A percentile compares a stretch with the other conserved stretches of the same genome.
phyloP scores from a whole-genome alignment of 441 rosid genomes.

The Theobroma grandiflorum region DNA sequence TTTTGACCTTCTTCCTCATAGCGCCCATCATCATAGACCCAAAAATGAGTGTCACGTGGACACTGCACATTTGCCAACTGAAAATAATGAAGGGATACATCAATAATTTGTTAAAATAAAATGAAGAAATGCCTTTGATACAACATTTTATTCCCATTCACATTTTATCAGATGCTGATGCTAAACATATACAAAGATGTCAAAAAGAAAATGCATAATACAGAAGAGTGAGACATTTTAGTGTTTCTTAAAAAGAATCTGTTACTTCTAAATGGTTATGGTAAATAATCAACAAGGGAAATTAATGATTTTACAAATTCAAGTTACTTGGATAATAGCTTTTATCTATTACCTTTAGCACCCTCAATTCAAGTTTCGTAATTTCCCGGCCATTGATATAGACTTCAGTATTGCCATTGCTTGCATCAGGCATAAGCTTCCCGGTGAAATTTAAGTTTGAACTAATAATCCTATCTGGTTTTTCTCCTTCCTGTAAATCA shows the following conservation, averaged over 20 bases:
- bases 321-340: too few species aligned
- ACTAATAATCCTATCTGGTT: constrained; percentile 81
- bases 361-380: constrained; percentile 85
- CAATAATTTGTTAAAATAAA: constrained; percentile 5
- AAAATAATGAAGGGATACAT: constrained; percentile 27
- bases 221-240: background rate
- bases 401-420: constrained; percentile 92
- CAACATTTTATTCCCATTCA: background rate
- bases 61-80: constrained; percentile 98
- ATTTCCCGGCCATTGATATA: constrained; percentile 95
- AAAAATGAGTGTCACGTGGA: constrained; percentile 97
- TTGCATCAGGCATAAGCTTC: constrained; percentile 76
- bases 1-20: constrained; percentile 99
- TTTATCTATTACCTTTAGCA: constrained; percentile 64
- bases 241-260: background rate
- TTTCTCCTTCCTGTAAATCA: constrained; percentile 89
- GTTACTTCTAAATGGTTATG: background rate
- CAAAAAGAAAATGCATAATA: background rate
- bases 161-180: constrained; percentile 3
- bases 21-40: constrained; percentile 99
- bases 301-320: too few species aligned
- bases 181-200: background rate
- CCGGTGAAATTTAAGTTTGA: constrained; percentile 93
- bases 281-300: background rate
- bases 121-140: background rate